Evolutionary conservation across 768 basidiomycete species (phyloP).

Genomic region (Auricularia heimuer): DNA sequence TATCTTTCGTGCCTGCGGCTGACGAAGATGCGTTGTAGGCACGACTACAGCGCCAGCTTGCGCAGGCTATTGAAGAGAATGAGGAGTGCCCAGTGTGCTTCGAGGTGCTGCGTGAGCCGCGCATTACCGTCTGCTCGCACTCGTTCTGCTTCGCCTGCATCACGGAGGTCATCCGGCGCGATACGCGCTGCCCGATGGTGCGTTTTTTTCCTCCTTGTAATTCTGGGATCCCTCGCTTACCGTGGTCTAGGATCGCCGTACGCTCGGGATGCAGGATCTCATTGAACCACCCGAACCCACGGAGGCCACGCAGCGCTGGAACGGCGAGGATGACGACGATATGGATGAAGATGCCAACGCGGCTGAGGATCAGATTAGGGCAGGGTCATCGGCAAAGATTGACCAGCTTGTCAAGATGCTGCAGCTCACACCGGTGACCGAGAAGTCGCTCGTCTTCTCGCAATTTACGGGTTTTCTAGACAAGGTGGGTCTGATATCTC

Average conservation of each 20-base stretch:
- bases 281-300: slow-evolving; percentile 54
- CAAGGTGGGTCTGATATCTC: slow-evolving; percentile 37
- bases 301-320: slow-evolving; percentile 48
- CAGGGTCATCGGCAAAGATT: slow-evolving; percentile 73
- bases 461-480: slow-evolving; percentile 83
- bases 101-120: slow-evolving; percentile 44
- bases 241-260: slow-evolving; percentile 54
- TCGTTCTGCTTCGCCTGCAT: slow-evolving; percentile 67
- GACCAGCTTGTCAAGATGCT: slow-evolving; percentile 71
- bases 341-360: slow-evolving; percentile 21
- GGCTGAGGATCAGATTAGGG: slow-evolving; percentile 23
- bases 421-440: slow-evolving; percentile 50
- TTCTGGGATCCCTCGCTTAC: background rate
- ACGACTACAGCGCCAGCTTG: slow-evolving; percentile 47
- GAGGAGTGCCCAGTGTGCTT: slow-evolving; percentile 82
- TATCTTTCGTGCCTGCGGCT: background rate
- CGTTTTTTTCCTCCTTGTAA: slow-evolving; percentile 4
- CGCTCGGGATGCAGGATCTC: slow-evolving; percentile 43
- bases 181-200: slow-evolving; percentile 79
- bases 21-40: slow-evolving; percentile 26
- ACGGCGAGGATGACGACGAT: slow-evolving; percentile 25
- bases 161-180: slow-evolving; percentile 54
- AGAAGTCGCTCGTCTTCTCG: slow-evolving; percentile 83
- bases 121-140: slow-evolving; percentile 68
- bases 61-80: slow-evolving; percentile 64